These are phyloP conservation scores for Tuber umbilicatum DNA, from an alignment of 495 filamentous ascomycete genomes.

Conservation along the genomic window DNA sequence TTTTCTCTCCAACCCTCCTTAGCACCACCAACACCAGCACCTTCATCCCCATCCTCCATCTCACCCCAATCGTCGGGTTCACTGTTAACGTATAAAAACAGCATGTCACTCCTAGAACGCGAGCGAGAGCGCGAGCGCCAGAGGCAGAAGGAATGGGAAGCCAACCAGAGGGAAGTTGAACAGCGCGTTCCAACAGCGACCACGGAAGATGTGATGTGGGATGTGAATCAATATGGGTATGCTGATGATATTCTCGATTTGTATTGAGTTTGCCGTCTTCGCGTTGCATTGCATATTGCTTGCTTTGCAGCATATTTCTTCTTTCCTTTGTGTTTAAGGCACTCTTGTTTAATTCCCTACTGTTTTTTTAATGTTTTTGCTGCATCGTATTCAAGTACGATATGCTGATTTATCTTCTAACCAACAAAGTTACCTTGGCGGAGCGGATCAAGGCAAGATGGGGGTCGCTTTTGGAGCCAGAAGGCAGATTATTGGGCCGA, in stretches of 20 bases:
- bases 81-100: slow-evolving; percentile 32
- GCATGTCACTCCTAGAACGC: slow-evolving; percentile 75
- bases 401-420: slow-evolving; percentile 15
- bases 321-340: slow-evolving; percentile 16
- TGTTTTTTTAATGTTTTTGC: slow-evolving; percentile 10
- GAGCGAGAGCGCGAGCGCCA: slow-evolving; percentile 96
- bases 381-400: not conserved
- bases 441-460: slow-evolving; percentile 88
- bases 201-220: slow-evolving; percentile 23
- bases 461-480: slow-evolving; percentile 83
- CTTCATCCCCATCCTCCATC: slow-evolving; percentile 20
- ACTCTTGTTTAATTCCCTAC: slow-evolving; percentile 13
- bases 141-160: slow-evolving; percentile 91
- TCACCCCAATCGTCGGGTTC: slow-evolving; percentile 36
- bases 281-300: too few species aligned
- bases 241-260: slow-evolving; percentile 42
- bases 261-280: slow-evolving; percentile 34
- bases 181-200: slow-evolving; percentile 5
- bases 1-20: slow-evolving; percentile 38
- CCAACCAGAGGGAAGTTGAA: slow-evolving; percentile 66
- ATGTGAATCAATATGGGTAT: slow-evolving; percentile 38
- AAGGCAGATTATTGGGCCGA: slow-evolving; percentile 65
- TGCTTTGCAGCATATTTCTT: slow-evolving; percentile 7
- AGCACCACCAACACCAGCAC: slow-evolving; percentile 30
- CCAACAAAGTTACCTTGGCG: slow-evolving; percentile 75